Conservation (phyloP, 2,329 filamentous ascomycete genomes). For the Cordyceps cicadae region DNA sequence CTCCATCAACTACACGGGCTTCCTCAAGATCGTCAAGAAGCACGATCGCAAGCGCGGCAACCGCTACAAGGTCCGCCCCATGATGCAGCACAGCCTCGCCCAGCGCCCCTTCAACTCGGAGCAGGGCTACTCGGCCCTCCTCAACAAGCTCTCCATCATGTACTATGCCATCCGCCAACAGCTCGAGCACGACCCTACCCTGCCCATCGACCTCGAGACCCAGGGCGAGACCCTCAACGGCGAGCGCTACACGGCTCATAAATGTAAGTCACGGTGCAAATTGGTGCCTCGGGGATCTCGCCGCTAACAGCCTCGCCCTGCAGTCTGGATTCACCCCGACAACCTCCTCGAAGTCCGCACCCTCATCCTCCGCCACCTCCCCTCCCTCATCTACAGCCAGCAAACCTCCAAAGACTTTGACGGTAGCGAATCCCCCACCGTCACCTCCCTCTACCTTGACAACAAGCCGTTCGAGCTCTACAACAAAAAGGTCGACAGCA, state of each 20-base stretch:
- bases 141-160: constrained; percentile 89
- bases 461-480: constrained; percentile 81
- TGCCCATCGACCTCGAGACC: constrained; percentile 39
- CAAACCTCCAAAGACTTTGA: constrained; percentile 77
- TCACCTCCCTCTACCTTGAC: constrained; percentile 96
- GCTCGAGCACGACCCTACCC: constrained; percentile 50
- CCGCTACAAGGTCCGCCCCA: constrained; percentile 78
- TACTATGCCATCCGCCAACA: constrained; percentile 90
- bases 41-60: constrained; percentile 88
- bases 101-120: constrained; percentile 91
- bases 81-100: constrained; percentile 85
- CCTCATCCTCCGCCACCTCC: constrained; percentile 80
- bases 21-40: constrained; percentile 98
- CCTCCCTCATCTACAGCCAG: constrained; percentile 87
- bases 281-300: constrained; percentile 15
- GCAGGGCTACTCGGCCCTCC: constrained; percentile 73
- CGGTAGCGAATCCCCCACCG: constrained; percentile 72
- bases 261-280: constrained; percentile 54
- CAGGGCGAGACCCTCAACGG: constrained; percentile 52
- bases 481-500: constrained; percentile 70
- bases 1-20: constrained; percentile 93
- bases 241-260: constrained; percentile 76
- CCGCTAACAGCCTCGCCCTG: neutral
- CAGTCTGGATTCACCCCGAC: constrained; percentile 90
- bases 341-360: constrained; percentile 97